Conservation (phyloP, 163 green algal species). For the Chlamydomonas reinhardtii region DNA sequence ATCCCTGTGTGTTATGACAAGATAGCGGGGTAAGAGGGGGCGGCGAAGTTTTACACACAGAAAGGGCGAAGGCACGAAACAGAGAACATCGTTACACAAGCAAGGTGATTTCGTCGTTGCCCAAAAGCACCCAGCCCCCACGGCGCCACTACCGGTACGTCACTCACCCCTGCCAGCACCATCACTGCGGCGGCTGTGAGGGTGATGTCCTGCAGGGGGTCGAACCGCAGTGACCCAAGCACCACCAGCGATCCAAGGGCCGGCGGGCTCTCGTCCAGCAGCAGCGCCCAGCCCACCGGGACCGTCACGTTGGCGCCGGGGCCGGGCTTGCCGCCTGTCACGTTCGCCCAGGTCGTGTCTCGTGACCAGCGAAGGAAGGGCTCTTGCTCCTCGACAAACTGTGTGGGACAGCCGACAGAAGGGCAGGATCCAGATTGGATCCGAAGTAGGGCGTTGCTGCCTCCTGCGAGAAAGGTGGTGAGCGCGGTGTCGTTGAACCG, state of each 20-base stretch:
- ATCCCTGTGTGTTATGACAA: too few species aligned
- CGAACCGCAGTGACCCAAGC: slow-evolving; percentile 5
- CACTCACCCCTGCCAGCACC: not conserved
- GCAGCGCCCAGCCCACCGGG: slow-evolving; percentile 58
- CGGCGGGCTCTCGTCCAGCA: slow-evolving; percentile 59
- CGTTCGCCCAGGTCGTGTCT: not conserved
- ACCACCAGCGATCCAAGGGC: slow-evolving; percentile 45
- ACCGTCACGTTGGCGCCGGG: slow-evolving; percentile 66
- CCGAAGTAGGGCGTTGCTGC: not conserved
- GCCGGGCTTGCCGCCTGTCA: slow-evolving; percentile 25
- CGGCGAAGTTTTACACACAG: too few species aligned
- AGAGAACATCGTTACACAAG: too few species aligned
- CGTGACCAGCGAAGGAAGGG: slow-evolving; percentile 8
- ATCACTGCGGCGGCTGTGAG: not conserved
- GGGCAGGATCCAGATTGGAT: not conserved
- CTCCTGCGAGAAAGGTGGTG: not conserved
- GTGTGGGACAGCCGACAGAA: not conserved
- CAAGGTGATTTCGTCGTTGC: too few species aligned
- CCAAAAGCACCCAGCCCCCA: too few species aligned
- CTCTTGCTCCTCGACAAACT: not conserved
- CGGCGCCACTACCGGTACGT: too few species aligned
- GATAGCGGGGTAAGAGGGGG: too few species aligned
- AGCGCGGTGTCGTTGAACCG: slow-evolving; percentile 17
- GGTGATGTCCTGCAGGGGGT: slow-evolving; percentile 2
- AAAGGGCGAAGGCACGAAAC: too few species aligned